A percentile compares a stretch with the other conserved stretches of the same genome.
phyloP scores from a whole-genome alignment of 2,329 filamentous ascomycete genomes.

The Diaporthe vexans region DNA sequence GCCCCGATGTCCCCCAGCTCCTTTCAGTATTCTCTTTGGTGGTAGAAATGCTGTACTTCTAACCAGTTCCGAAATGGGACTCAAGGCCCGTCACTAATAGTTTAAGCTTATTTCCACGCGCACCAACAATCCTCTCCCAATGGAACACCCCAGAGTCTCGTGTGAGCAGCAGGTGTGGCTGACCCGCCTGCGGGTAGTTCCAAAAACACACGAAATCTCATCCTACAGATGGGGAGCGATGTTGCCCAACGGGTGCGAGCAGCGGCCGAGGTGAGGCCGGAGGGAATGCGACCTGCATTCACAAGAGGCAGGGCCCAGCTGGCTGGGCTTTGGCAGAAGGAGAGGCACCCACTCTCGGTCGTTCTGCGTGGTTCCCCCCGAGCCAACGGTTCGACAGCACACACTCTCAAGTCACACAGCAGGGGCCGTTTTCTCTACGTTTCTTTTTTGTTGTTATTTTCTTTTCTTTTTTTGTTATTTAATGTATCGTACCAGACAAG shows the following conservation, averaged over 20 bases:
- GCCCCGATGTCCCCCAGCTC: neutral
- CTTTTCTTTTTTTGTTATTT: conserved; percentile 25
- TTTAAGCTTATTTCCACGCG: conserved; percentile 32
- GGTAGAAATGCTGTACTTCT: conserved; percentile 1
- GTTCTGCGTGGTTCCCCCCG: conserved; percentile 9
- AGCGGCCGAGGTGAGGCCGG: conserved; percentile 33
- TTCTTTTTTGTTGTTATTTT: conserved; percentile 22
- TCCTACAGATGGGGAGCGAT: conserved; percentile 6
- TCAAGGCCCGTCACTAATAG: conserved; percentile 23
- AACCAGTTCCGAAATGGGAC: conserved; percentile 19
- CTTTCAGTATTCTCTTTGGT: neutral
- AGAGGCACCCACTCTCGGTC: conserved; percentile 2
- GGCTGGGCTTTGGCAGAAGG: neutral
- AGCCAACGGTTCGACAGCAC: conserved; percentile 26
- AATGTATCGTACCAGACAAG: conserved; percentile 6
- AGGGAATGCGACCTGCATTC: conserved; percentile 15
- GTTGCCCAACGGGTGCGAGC: conserved; percentile 22
- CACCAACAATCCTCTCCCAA: conserved; percentile 17
- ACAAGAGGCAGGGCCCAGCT: conserved; percentile 8
- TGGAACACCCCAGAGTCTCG: neutral
- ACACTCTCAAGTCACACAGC: conserved; percentile 4
- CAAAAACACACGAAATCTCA: conserved; percentile 13
- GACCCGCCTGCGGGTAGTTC: conserved; percentile 16
- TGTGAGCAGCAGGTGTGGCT: conserved; percentile 10
- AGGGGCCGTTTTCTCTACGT: conserved; percentile 11